phyloP scores from a whole-genome alignment of 805 yeast genomes.

The Candida tibetensis region DNA sequence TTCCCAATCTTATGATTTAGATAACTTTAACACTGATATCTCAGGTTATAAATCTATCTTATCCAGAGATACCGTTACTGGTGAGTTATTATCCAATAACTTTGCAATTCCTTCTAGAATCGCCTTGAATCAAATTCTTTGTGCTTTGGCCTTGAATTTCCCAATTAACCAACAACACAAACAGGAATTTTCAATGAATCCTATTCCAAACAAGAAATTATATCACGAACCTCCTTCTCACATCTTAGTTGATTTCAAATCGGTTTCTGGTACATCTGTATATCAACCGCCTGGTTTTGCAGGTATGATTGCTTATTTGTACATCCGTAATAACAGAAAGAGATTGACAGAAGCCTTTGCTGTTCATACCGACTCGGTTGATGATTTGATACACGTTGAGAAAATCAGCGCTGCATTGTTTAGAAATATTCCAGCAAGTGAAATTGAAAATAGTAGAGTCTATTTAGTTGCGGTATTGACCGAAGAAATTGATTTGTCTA shows the following conservation, averaged over 20 bases:
- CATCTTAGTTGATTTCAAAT: slow-evolving; percentile 72
- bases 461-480: slow-evolving; percentile 74
- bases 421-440: slow-evolving; percentile 68
- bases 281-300: slow-evolving; percentile 64
- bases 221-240: slow-evolving; percentile 56
- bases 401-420: slow-evolving; percentile 77
- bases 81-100: slow-evolving; percentile 47
- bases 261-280: slow-evolving; percentile 57
- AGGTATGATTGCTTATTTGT: slow-evolving; percentile 71
- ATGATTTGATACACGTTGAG: slow-evolving; percentile 55
- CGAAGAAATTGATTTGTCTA: slow-evolving; percentile 56
- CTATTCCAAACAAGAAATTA: slow-evolving; percentile 47
- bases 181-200: slow-evolving; percentile 37
- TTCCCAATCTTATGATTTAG: slow-evolving; percentile 39
- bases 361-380: slow-evolving; percentile 57
- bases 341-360: slow-evolving; percentile 79
- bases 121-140: slow-evolving; percentile 64
- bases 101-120: slow-evolving; percentile 53
- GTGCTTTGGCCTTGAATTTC: slow-evolving; percentile 71
- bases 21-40: slow-evolving; percentile 44
- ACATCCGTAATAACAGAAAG: slow-evolving; percentile 59
- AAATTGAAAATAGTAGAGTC: slow-evolving; percentile 60
- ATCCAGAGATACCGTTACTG: slow-evolving; percentile 60
- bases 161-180: slow-evolving; percentile 45
- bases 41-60: slow-evolving; percentile 67